These are phyloP conservation scores for Candida koratica DNA, from an alignment of 805 yeast genomes.

Conservation along the genomic window DNA sequence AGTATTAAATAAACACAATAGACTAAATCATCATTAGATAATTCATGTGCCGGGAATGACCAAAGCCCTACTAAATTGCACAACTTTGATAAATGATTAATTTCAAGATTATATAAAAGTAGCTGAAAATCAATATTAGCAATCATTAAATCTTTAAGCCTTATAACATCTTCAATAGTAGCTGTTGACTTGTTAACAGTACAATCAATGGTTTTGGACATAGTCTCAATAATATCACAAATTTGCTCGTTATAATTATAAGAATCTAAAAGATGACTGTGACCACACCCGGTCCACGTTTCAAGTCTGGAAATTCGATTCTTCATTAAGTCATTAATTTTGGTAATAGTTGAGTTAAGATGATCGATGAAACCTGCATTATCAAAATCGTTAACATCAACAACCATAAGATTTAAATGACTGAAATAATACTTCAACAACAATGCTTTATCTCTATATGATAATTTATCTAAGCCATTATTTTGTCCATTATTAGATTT, in stretches of 20 bases:
- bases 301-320: conserved; percentile 38
- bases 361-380: not conserved
- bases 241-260: conserved; percentile 10
- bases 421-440: conserved; percentile 34
- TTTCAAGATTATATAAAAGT: conserved; percentile 24
- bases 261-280: conserved; percentile 3
- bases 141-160: conserved; percentile 24
- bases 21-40: conserved; percentile 61
- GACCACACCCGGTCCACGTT: conserved; percentile 42
- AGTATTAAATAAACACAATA: conserved; percentile 58
- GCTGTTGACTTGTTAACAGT: conserved; percentile 23
- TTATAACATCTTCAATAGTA: conserved; percentile 20
- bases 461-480: conserved; percentile 22
- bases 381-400: not conserved
- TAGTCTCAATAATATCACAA: conserved; percentile 30
- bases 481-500: not conserved
- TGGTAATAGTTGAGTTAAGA: conserved; percentile 12
- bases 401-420: conserved; percentile 33
- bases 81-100: conserved; percentile 23
- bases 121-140: conserved; percentile 28
- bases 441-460: conserved; percentile 25
- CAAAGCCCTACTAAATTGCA: conserved; percentile 51
- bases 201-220: conserved; percentile 28
- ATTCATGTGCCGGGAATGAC: conserved; percentile 69
- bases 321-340: conserved; percentile 23